Evolutionary conservation across 2,329 filamentous ascomycete genomes (phyloP).

Genomic region (Fusarium sp.): DNA sequence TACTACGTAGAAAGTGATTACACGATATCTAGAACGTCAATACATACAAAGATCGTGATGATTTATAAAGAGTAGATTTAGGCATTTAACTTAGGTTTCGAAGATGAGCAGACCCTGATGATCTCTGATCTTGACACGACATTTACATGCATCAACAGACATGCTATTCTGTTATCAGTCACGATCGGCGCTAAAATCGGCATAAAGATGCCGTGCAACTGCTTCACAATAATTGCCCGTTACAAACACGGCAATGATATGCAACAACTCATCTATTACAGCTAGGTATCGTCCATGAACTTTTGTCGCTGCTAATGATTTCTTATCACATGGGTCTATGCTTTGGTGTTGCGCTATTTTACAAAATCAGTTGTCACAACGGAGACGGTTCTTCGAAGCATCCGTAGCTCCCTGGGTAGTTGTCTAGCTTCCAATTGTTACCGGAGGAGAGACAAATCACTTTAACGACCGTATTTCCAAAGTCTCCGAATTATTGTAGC

Average conservation of each 20-base stretch:
- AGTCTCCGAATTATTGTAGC: too few species aligned
- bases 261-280: background rate
- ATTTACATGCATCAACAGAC: background rate
- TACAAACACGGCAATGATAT: slow-evolving; percentile 5
- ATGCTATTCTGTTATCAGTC: background rate
- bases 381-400: too few species aligned
- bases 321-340: background rate
- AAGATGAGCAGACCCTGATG: background rate
- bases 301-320: background rate
- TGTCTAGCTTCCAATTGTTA: too few species aligned
- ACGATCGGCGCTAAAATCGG: background rate
- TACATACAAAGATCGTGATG: rapidly evolving
- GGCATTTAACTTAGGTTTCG: background rate
- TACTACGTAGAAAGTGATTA: background rate
- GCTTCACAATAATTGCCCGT: background rate
- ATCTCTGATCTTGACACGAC: background rate
- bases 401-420: too few species aligned
- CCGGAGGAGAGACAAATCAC: too few species aligned
- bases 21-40: background rate
- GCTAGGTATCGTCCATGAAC: background rate
- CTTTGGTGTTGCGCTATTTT: background rate
- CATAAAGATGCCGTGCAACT: slow-evolving; percentile 14
- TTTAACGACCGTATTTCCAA: too few species aligned
- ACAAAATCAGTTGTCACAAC: background rate
- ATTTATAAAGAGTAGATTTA: background rate